A percentile compares a stretch with the other conserved stretches of the same genome.
Evolutionary conservation across 805 yeast species (phyloP).

Genomic region (Nakazawaea pomicola): DNA sequence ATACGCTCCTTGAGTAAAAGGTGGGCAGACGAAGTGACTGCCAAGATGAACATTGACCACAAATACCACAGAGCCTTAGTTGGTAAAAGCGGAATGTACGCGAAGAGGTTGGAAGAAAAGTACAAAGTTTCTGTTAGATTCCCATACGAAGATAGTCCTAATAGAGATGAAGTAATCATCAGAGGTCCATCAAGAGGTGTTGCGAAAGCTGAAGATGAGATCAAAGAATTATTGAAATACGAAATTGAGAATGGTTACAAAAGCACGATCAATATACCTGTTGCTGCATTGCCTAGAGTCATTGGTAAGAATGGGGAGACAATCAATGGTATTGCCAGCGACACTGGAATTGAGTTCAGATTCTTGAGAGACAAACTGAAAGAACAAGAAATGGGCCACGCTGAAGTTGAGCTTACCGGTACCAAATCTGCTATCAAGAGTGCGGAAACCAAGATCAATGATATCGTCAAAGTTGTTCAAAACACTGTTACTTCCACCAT

Average conservation of each 20-base stretch:
- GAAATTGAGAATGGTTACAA: slow-evolving; percentile 82
- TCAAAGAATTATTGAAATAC: slow-evolving; percentile 75
- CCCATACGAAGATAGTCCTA: slow-evolving; percentile 50
- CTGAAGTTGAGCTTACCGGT: slow-evolving; percentile 71
- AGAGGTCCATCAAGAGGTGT: slow-evolving; percentile 92
- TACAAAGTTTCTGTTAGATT: slow-evolving; percentile 78
- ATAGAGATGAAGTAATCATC: slow-evolving; percentile 60
- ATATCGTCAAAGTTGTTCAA: slow-evolving; percentile 59
- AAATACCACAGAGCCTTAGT: slow-evolving; percentile 77
- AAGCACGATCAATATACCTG: slow-evolving; percentile 60
- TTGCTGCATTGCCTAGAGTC: slow-evolving; percentile 71
- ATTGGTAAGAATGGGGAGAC: slow-evolving; percentile 88
- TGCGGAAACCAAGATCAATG: slow-evolving; percentile 60
- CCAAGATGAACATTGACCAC: slow-evolving; percentile 62
- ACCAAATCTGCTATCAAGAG: slow-evolving; percentile 68
- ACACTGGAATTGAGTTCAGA: slow-evolving; percentile 54
- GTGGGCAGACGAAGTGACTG: slow-evolving; percentile 77
- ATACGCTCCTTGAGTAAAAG: slow-evolving; percentile 57
- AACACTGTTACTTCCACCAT: slow-evolving; percentile 55
- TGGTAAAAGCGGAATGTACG: slow-evolving; percentile 79
- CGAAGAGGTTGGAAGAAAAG: slow-evolving; percentile 80
- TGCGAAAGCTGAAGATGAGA: slow-evolving; percentile 74
- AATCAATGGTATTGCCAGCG: slow-evolving; percentile 74
- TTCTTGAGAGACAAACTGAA: slow-evolving; percentile 35
- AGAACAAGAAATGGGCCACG: slow-evolving; percentile 44